Evolutionary conservation across 331 rosid genomes (phyloP).

Genomic region (Spiraea crenata): DNA sequence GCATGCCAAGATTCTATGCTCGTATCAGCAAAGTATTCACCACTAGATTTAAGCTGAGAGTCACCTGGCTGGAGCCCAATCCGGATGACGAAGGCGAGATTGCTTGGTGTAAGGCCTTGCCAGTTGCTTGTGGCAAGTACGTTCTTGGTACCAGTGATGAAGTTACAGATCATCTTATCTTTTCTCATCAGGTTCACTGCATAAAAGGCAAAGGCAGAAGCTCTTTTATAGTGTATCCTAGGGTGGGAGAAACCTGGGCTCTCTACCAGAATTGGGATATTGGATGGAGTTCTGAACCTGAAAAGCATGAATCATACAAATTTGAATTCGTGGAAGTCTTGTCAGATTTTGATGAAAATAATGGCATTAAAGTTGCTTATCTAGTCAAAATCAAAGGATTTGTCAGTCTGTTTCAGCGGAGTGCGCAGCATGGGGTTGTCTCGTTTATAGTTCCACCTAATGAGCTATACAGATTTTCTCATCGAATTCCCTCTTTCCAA

Average conservation of each 20-base stretch:
- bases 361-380: slow-evolving; percentile 39
- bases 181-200: slow-evolving; percentile 46
- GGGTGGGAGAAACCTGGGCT: slow-evolving; percentile 62
- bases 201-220: slow-evolving; percentile 20
- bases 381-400: slow-evolving; percentile 47
- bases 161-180: slow-evolving; percentile 22
- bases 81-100: slow-evolving; percentile 38
- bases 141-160: slow-evolving; percentile 25
- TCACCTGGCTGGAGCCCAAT: slow-evolving; percentile 47
- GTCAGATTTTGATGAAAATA: slow-evolving; percentile 33
- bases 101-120: slow-evolving; percentile 42
- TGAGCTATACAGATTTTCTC: slow-evolving; percentile 48
- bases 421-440: slow-evolving; percentile 18
- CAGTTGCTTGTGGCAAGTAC: slow-evolving; percentile 51
- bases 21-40: slow-evolving; percentile 39
- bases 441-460: slow-evolving; percentile 31
- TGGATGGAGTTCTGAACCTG: slow-evolving; percentile 43
- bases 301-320: slow-evolving; percentile 26
- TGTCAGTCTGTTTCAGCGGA: slow-evolving; percentile 43
- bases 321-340: slow-evolving; percentile 45
- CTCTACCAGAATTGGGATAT: slow-evolving; percentile 55
- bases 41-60: slow-evolving; percentile 37
- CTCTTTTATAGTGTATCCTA: slow-evolving; percentile 36
- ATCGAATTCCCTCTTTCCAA: slow-evolving; percentile 42
- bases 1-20: slow-evolving; percentile 58